Conservation (phyloP, 2,329 filamentous ascomycete species). For the Neopestalotiopsis rosae region DNA sequence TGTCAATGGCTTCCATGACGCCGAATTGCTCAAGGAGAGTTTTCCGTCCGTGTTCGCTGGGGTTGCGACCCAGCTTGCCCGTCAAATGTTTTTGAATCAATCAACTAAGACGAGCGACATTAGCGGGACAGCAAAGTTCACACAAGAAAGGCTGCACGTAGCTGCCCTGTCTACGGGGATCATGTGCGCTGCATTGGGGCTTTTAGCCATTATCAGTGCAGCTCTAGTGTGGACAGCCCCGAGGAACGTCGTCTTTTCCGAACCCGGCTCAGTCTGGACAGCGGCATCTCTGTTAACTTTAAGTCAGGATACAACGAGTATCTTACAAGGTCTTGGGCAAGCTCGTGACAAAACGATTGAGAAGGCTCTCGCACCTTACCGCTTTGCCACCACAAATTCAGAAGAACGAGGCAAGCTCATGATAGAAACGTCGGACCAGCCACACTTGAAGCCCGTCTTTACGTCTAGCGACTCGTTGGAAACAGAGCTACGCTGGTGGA, state of each 20-base stretch:
- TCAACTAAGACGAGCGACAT: background rate
- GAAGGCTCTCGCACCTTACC: background rate
- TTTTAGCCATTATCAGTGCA: background rate
- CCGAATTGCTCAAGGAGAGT: background rate
- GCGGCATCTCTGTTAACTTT: background rate
- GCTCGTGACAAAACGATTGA: background rate
- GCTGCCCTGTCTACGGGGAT: background rate
- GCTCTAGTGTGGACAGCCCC: background rate
- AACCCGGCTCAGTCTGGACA: background rate
- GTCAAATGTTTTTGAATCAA: background rate
- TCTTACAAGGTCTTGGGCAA: background rate
- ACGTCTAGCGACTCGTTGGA: background rate
- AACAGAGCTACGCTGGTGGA: background rate
- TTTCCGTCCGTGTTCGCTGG: background rate
- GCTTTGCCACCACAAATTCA: background rate
- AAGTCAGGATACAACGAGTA: background rate
- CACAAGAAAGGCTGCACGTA: background rate
- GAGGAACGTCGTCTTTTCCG: background rate
- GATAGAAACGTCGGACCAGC: background rate
- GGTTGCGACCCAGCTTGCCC: background rate
- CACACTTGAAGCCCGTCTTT: too few relatives aligned
- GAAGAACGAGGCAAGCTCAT: background rate
- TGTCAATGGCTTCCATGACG: background rate
- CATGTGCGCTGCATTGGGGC: background rate
- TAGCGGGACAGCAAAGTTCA: background rate